Percentiles rank a stretch among this genome's conserved stretches.
These are phyloP conservation scores for Vitis rotundifolia DNA, from an alignment of 164 flowering plant genomes.

Conservation along the genomic window DNA sequence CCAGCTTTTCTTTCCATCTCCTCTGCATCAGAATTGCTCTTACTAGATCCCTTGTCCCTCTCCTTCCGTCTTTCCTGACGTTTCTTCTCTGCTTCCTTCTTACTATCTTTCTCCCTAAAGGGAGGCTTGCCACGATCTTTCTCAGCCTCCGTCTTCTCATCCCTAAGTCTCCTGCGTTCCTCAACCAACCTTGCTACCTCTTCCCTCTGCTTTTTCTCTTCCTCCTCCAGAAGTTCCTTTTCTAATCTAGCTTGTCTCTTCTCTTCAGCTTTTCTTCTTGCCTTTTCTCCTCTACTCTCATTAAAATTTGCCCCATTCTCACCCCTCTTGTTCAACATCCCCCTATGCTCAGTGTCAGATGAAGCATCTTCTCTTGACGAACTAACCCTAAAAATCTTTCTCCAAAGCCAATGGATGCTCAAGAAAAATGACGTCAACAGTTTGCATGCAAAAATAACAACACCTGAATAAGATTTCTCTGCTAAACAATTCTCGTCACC, in stretches of 20 bases:
- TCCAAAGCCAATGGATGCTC: constrained; percentile 76
- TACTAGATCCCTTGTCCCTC: constrained; percentile 76
- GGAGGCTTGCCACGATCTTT: constrained; percentile 44
- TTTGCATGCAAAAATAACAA: constrained; percentile 49
- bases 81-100: constrained; percentile 75
- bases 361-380: constrained; percentile 47
- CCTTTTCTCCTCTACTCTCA: constrained; percentile 86
- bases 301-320: constrained; percentile 56
- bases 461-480: constrained; percentile 66
- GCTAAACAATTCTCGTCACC: constrained; percentile 60
- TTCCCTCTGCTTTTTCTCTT: constrained; percentile 94
- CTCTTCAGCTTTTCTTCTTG: constrained; percentile 97
- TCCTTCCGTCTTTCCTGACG: constrained; percentile 79
- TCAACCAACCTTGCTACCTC: constrained; percentile 95
- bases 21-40: constrained; percentile 88
- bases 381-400: constrained; percentile 71
- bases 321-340: constrained; percentile 47
- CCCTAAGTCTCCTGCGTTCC: constrained; percentile 79
- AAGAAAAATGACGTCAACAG: constrained; percentile 52
- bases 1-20: constrained; percentile 65
- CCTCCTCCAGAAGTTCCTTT: constrained; percentile 88
- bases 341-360: constrained; percentile 54
- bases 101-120: constrained; percentile 52
- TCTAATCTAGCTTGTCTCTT: constrained; percentile 92
- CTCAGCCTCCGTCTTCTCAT: constrained; percentile 69